These are phyloP conservation scores for Cladosporium cucumerinum DNA, from an alignment of 2,329 filamentous ascomycete genomes.

Conservation along the genomic window DNA sequence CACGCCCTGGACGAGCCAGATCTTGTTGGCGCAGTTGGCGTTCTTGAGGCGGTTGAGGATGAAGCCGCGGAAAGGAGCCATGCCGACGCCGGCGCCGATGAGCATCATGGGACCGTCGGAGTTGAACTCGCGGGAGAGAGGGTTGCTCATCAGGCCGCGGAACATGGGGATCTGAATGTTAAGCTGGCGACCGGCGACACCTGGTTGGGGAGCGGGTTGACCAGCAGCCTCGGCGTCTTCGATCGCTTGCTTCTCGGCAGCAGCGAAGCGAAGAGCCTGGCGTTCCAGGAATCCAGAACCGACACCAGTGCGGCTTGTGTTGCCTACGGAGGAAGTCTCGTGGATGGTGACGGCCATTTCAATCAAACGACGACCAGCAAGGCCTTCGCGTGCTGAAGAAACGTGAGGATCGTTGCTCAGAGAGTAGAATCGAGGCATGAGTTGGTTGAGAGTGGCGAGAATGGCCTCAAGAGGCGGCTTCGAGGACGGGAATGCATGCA, in stretches of 20 bases:
- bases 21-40: constrained; percentile 95
- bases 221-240: constrained; percentile 36
- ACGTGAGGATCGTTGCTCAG: constrained; percentile 93
- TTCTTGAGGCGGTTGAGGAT: constrained; percentile 91
- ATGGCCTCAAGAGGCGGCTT: constrained; percentile 82
- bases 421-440: constrained; percentile 98
- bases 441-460: constrained; percentile 73
- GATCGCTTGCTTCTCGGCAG: constrained; percentile 61
- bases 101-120: constrained; percentile 96
- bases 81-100: constrained; percentile 92
- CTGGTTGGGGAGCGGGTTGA: constrained; percentile 41
- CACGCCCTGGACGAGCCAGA: constrained; percentile 92
- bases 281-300: constrained; percentile 93
- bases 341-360: constrained; percentile 98
- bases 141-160: constrained; percentile 96
- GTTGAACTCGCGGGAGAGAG: constrained; percentile 84
- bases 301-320: constrained; percentile 68
- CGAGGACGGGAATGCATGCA: constrained; percentile 87
- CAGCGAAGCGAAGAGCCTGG: constrained; percentile 69
- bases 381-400: constrained; percentile 64
- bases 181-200: constrained; percentile 37
- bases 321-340: constrained; percentile 75
- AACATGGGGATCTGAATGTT: constrained; percentile 91
- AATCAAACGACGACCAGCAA: constrained; percentile 72
- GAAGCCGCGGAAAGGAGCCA: constrained; percentile 96